phyloP scores from a whole-genome alignment of 352 stramenopile genomes.

The Phytopythium helicoides region DNA sequence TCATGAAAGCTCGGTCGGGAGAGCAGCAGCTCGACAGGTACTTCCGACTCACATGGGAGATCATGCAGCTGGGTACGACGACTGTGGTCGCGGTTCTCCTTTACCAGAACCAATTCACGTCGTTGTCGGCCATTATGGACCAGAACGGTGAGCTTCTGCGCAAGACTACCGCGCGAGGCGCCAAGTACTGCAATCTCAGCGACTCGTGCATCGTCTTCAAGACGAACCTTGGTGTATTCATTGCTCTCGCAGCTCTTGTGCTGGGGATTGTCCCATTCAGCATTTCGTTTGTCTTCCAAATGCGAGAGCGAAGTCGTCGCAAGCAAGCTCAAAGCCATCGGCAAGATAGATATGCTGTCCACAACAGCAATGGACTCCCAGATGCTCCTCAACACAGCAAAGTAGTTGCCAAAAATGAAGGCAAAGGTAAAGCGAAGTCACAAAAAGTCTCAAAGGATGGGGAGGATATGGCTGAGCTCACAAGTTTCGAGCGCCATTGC shows the following conservation, averaged over 20 bases:
- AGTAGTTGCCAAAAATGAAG: not conserved
- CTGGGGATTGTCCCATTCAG: conserved; percentile 12
- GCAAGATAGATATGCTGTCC: not conserved
- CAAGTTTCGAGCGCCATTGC: conserved; percentile 19
- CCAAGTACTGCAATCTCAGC: conserved; percentile 20
- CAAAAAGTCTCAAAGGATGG: not conserved
- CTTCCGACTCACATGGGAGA: conserved; percentile 21
- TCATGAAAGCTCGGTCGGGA: conserved; percentile 19
- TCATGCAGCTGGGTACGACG: conserved; percentile 3
- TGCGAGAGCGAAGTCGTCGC: conserved; percentile 5
- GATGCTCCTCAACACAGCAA: not conserved
- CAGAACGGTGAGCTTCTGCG: conserved; percentile 21
- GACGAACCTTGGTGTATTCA: conserved; percentile 17
- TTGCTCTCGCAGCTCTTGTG: conserved; percentile 17
- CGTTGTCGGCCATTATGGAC: conserved; percentile 16
- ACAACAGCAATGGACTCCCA: not conserved
- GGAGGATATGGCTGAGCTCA: conserved; percentile 2
- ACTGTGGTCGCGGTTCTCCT: conserved; percentile 9
- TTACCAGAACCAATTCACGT: conserved; percentile 9
- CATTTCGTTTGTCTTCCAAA: conserved; percentile 7
- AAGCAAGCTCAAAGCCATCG: not conserved
- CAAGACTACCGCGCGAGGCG: conserved; percentile 12
- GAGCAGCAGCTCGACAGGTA: conserved; percentile 15
- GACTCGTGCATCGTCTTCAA: conserved; percentile 28
- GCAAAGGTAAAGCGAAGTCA: not conserved